Percentiles rank a stretch among this genome's conserved stretches.
phyloP scores from a whole-genome alignment of 768 basidiomycete genomes.

The Dioszegia crocea region DNA sequence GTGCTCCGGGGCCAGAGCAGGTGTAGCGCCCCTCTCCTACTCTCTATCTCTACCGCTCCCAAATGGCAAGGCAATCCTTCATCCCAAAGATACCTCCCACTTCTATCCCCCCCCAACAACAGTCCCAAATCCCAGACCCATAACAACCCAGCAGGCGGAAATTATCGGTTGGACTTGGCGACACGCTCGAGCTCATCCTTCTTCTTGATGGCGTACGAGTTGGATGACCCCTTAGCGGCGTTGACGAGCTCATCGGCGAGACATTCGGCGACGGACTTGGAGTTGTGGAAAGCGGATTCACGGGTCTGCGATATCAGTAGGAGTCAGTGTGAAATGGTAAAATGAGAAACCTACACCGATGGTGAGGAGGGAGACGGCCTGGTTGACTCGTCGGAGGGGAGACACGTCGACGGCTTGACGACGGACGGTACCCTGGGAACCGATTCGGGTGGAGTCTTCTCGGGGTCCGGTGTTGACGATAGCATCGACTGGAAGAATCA shows the following conservation, averaged over 20 bases:
- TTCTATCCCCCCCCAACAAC: not conserved
- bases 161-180: conserved; percentile 99
- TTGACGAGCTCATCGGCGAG: conserved; percentile 99
- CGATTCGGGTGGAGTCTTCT: conserved; percentile 99
- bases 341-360: conserved; percentile 67
- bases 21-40: conserved; percentile 4
- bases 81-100: not conserved
- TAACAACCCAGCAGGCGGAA: conserved; percentile 14
- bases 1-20: conserved; percentile 10
- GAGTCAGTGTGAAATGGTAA: not conserved
- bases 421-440: conserved; percentile 98
- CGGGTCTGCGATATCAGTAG: conserved; percentile 63
- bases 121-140: not conserved
- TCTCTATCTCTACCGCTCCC: not conserved
- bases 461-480: conserved; percentile 99
- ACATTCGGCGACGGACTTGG: conserved; percentile 98
- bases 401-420: conserved; percentile 99
- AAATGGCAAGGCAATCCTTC: not conserved
- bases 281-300: conserved; percentile 99
- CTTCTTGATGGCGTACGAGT: conserved; percentile 99
- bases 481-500: conserved; percentile 66
- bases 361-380: conserved; percentile 90
- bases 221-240: conserved; percentile 98
- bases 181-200: conserved; percentile 99
- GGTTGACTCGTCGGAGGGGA: conserved; percentile 95